Evolutionary conservation across 768 basidiomycete genomes (phyloP).

Genomic region (Tylopilus rubrobrunneus): DNA sequence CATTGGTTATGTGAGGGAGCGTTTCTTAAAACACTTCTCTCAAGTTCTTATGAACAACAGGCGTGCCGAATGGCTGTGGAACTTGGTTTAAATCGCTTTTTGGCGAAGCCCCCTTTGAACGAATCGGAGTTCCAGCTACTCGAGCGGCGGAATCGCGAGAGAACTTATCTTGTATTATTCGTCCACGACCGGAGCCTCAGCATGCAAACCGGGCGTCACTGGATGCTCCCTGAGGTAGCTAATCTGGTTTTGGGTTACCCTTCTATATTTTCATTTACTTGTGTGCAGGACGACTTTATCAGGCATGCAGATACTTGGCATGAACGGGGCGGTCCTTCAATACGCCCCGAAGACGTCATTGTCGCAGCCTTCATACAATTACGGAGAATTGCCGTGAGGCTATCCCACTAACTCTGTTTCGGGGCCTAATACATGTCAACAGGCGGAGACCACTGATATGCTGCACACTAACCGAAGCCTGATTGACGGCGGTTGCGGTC

Average conservation of each 20-base stretch:
- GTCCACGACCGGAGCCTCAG: slow-evolving; percentile 84
- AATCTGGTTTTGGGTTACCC: not conserved
- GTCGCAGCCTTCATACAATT: slow-evolving; percentile 74
- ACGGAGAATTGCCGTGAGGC: slow-evolving; percentile 72
- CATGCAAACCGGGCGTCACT: slow-evolving; percentile 80
- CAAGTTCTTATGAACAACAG: slow-evolving; percentile 31
- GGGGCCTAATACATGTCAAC: slow-evolving; percentile 3
- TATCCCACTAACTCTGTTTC: not conserved
- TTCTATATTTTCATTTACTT: slow-evolving; percentile 10
- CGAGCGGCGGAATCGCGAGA: slow-evolving; percentile 80
- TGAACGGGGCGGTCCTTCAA: slow-evolving; percentile 44
- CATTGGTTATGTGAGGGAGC: slow-evolving; percentile 68
- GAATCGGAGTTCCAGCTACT: slow-evolving; percentile 64
- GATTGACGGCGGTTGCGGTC: slow-evolving; percentile 43
- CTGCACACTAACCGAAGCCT: slow-evolving; percentile 53
- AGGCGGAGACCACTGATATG: slow-evolving; percentile 80
- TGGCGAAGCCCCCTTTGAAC: slow-evolving; percentile 47
- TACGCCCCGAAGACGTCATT: slow-evolving; percentile 79
- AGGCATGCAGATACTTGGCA: slow-evolving; percentile 71
- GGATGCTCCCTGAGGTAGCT: slow-evolving; percentile 78
- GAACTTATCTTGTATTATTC: slow-evolving; percentile 82
- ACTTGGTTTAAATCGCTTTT: slow-evolving; percentile 71
- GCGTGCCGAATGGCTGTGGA: slow-evolving; percentile 89
- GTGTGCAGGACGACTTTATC: slow-evolving; percentile 60
- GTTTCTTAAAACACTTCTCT: not conserved